Base-by-base conservation (phyloP, 208 protist species). In the Strigomonas galati region DNA sequence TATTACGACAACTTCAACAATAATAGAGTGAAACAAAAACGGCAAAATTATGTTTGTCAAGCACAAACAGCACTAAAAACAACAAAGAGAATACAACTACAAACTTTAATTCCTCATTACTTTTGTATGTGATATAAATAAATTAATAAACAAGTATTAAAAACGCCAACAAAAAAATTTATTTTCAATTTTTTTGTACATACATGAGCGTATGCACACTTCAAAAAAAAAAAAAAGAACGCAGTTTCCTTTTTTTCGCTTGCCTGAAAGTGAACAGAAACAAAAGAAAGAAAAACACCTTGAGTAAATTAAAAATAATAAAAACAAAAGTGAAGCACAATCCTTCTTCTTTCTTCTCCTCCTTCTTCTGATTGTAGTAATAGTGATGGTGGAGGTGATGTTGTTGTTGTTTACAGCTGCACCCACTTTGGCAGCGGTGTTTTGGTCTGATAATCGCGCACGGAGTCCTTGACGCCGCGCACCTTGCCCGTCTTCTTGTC, bases 401-500 rank as follows among this genome's bases (percentile, higher is more conserved):
- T 31, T 58, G 7, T 30, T n/a, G 53, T 58, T 58, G 24, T 58
- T 58, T 58, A 93, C 68, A 95, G 62, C 60, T 93, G 73, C 56
- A 92, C 87, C 90, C 90, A 95, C 56, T 80, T 92, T 1, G 90
- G 90, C 37, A 92, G 35, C 12, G 84, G 83, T 2, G 79, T 84
- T 66, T 81, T 88, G n/a, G 90, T 95, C 65, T 93, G 84, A 67
- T 95, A 95, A 69, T 93, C 90, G 26, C 90, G 84, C 63, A 95
- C 90, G 24, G 90, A 93, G 71, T 96, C 91, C 85, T 92, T 96
- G 55, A 96, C 85, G 10, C 63, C 80, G 69, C 86, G 89, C 52
- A 96, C 88, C 77, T 93, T 93, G 30, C 91, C 91, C 0, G 91
- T 92, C 81, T 96, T 96, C 80, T 94, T 96, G 72, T 96, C 91